Percentiles rank a stretch among this genome's conserved stretches.
Conservation (phyloP, 208 protist genomes). For the Wallacemonas sp. region DNA sequence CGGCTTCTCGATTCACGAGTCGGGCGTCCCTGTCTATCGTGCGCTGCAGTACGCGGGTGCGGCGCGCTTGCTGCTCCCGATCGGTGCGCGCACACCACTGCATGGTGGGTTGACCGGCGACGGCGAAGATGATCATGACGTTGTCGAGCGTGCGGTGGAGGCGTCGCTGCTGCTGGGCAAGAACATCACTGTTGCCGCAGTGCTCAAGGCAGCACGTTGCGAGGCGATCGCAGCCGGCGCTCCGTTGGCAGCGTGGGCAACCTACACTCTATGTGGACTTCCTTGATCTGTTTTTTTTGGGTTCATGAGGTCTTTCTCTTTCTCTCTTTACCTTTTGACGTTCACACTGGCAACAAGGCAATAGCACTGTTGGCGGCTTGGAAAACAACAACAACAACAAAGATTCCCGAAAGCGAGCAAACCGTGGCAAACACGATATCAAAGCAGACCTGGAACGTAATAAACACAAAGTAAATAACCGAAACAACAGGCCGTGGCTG, state of each 20-base stretch:
- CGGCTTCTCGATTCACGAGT: slow-evolving; percentile 56
- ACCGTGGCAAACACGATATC: too few relatives aligned
- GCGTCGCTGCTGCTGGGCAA: slow-evolving; percentile 10
- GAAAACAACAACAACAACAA: too few relatives aligned
- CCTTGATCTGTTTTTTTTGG: too few relatives aligned
- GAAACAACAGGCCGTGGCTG: too few relatives aligned
- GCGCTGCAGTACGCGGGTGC: slow-evolving; percentile 61
- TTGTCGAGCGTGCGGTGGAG: slow-evolving; percentile 2
- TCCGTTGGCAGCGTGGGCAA: slow-evolving; percentile 33
- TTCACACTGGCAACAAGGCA: not conserved
- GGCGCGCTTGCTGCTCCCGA: slow-evolving; percentile 38
- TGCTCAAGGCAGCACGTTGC: slow-evolving; percentile 4
- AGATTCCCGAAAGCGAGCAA: too few relatives aligned
- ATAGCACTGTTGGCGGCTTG: too few relatives aligned
- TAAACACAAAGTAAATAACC: not conserved
- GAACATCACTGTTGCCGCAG: slow-evolving; percentile 18
- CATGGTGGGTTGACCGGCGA: not conserved
- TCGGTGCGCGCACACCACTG: slow-evolving; percentile 24
- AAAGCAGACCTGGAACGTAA: too few relatives aligned
- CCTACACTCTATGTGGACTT: slow-evolving; percentile 31
- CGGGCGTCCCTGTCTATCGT: slow-evolving; percentile 59
- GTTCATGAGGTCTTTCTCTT: not conserved
- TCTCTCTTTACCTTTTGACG: slow-evolving; percentile 2
- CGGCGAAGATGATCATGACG: not conserved
- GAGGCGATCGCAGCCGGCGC: slow-evolving; percentile 3